Evolutionary conservation across 1,139 yeast genomes (phyloP), one percentile per base, ranked within the genome.

Genomic region (Candida dubliniensis): DNA sequence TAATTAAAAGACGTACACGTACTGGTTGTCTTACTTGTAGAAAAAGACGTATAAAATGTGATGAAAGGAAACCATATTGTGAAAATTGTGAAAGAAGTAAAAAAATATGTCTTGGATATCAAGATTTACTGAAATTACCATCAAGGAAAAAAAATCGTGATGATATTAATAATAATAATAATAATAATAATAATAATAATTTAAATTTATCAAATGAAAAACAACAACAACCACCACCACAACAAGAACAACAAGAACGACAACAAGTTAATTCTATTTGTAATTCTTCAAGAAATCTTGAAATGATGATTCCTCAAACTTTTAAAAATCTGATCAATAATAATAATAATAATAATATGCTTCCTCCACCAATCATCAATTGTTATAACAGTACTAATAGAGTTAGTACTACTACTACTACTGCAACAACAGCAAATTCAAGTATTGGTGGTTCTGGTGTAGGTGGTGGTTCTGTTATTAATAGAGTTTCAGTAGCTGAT

Each of bases 11-110:
- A 52, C 66, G 86, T 56, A 84, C 91, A 2, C 74, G 86, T 59
- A 83, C 91, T 0, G 93, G 93, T 1, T 85, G 93, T 58, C 60
- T 84, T 45, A 85, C 91, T 0, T 85, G 93, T 58, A 70, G 91
- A 36, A 79, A 80, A 54, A 69, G 91, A 56, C 69, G 90, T 48
- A 84, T 85, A 52, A 80, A 80, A 59, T 85, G 93, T 64, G 93
- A 84, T 59, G 93, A 85, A 62, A 66, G 84, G 41, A 85, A 82
- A 53, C 93, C 93, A 1, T 74, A 76, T 42, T 87, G 95, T 58
- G 73, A 69, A 56, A 86, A 87, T 60, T 87, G 95, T 60, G 86
- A 81, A 55, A 76, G 87, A 50, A 76, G 84, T 38, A 81, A 81
- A 51, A 81, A 87, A 51, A 76, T 78, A 11, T 87, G 95, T 56